Conservation (phyloP, 129 eudicot species). For the Flaveria robusta region DNA sequence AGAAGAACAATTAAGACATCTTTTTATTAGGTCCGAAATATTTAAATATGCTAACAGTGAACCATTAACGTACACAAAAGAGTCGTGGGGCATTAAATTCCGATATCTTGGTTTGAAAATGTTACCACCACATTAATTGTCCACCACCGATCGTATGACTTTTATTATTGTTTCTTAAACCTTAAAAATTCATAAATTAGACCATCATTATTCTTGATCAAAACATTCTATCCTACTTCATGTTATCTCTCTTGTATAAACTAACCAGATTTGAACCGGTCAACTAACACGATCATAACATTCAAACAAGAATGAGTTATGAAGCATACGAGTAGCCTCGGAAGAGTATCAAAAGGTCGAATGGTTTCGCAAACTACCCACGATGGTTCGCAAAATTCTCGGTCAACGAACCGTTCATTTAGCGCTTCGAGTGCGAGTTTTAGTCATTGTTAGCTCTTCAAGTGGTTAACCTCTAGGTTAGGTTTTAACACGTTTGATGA, state of each 20-base stretch:
- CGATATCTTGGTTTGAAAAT: constrained; percentile 28
- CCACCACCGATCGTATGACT: constrained; percentile 16
- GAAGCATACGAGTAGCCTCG: neutral
- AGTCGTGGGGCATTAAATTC: constrained; percentile 36
- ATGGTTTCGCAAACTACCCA: no score
- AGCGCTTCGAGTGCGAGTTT: no score
- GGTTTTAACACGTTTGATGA: constrained; percentile 24
- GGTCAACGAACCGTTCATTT: no score
- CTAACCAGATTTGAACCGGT: no score
- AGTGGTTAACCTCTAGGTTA: constrained; percentile 26
- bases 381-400: no score
- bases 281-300: no score
- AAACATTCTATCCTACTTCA: no score
- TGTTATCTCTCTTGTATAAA: no score
- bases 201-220: no score
- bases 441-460: no score
- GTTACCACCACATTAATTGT: constrained; percentile 33
- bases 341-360: neutral
- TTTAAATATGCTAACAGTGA: constrained; percentile 13
- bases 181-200: no score
- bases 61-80: constrained; percentile 28
- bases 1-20: neutral
- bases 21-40: constrained; percentile 1
- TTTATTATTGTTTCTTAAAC: neutral
- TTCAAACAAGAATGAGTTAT: no score